phyloP scores from a whole-genome alignment of 495 filamentous ascomycete genomes.

The Trichoderma gamsii region DNA sequence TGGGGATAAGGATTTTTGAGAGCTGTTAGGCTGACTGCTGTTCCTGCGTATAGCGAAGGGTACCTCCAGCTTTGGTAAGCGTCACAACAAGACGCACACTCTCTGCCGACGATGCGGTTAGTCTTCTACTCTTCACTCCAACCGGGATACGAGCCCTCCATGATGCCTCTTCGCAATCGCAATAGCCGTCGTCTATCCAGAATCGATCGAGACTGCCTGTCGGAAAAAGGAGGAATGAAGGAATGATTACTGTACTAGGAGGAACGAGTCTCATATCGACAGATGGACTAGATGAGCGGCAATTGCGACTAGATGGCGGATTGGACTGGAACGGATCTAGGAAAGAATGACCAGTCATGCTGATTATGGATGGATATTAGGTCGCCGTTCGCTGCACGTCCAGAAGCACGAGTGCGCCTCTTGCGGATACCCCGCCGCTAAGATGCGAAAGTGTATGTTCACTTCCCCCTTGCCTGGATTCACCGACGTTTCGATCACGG shows the following conservation, averaged over 20 bases:
- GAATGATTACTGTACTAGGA: background rate
- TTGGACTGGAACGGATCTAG: background rate
- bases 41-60: slow-evolving; percentile 59
- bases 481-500: background rate
- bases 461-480: slow-evolving; percentile 15
- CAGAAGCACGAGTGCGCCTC: slow-evolving; percentile 98
- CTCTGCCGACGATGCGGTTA: slow-evolving; percentile 98
- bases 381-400: slow-evolving; percentile 94
- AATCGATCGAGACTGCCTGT: slow-evolving; percentile 12
- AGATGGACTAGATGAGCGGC: slow-evolving; percentile 14
- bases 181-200: background rate
- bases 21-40: slow-evolving; percentile 3
- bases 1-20: too few species aligned
- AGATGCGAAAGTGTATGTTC: slow-evolving; percentile 95
- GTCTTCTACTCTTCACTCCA: slow-evolving; percentile 28
- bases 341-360: background rate
- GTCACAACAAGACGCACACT: slow-evolving; percentile 99
- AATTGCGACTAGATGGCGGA: slow-evolving; percentile 11
- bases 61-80: slow-evolving; percentile 95
- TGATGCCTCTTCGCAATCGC: slow-evolving; percentile 7
- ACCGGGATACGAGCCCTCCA: background rate
- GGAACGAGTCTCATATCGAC: background rate
- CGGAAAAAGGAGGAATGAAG: background rate
- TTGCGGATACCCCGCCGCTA: slow-evolving; percentile 96
- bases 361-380: slow-evolving; percentile 37